Percentiles rank a stretch among this genome's conserved stretches.
phyloP scores from a whole-genome alignment of 2,329 filamentous ascomycete genomes.

The Ampelomyces quisqualis region DNA sequence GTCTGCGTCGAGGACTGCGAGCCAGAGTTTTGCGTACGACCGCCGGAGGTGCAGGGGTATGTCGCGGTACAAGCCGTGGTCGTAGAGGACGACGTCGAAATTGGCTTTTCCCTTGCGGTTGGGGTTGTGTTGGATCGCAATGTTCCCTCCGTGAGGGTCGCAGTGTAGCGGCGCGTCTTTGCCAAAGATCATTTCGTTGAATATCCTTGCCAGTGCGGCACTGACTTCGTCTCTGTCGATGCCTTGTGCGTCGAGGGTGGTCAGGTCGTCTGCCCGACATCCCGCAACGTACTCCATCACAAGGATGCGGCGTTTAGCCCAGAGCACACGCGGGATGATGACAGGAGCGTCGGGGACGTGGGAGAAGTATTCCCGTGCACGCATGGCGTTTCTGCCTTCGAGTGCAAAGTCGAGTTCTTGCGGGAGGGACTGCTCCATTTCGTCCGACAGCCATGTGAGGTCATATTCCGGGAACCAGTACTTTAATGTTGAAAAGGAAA shows the following conservation, averaged over 20 bases:
- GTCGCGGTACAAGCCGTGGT: constrained; percentile 93
- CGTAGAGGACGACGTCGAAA: constrained; percentile 95
- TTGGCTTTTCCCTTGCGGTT: constrained; percentile 62
- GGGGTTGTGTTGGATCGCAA: constrained; percentile 81
- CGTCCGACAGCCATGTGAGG: constrained; percentile 88
- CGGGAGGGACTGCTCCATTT: constrained; percentile 89
- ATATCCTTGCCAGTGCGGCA: constrained; percentile 83
- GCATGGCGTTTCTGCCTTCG: constrained; percentile 80
- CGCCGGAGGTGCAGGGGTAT: constrained; percentile 77
- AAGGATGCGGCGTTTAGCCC: constrained; percentile 83
- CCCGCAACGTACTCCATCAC: constrained; percentile 95
- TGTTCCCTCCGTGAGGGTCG: constrained; percentile 94
- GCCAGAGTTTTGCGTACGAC: constrained; percentile 95
- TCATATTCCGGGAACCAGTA: constrained; percentile 97
- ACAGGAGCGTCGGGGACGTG: constrained; percentile 73
- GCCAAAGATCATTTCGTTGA: constrained; percentile 99
- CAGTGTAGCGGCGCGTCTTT: constrained; percentile 86
- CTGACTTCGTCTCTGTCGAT: constrained; percentile 97
- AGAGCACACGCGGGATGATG: constrained; percentile 84
- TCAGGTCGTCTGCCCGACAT: constrained; percentile 81
- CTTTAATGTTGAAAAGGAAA: constrained; percentile 87
- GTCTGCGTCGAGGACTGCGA: constrained; percentile 90
- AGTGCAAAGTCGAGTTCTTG: constrained; percentile 87
- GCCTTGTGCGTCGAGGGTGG: constrained; percentile 77
- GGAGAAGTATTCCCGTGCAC: constrained; percentile 78